Percentiles rank a stretch among this genome's conserved stretches.
Evolutionary conservation across 495 filamentous ascomycete genomes (phyloP).

Genomic region (Tuber indicum): DNA sequence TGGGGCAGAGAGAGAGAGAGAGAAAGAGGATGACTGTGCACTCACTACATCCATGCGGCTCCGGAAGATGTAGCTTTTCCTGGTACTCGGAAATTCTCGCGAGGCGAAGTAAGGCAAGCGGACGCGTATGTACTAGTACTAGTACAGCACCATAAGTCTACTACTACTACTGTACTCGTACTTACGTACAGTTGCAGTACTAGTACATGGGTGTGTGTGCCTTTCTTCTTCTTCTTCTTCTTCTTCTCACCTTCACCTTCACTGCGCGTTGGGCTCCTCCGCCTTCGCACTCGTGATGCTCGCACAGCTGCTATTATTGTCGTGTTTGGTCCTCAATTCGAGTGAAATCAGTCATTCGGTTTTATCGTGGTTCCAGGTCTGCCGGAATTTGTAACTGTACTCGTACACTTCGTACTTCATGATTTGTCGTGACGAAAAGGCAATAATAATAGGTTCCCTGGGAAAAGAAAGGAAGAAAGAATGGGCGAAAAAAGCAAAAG

Average conservation of each 20-base stretch:
- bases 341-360: background rate
- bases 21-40: too few species aligned
- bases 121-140: background rate
- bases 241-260: background rate
- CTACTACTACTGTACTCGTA: background rate
- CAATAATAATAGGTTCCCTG: background rate
- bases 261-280: background rate
- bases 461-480: background rate
- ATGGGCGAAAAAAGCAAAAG: background rate
- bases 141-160: background rate
- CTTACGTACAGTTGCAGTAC: background rate
- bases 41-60: background rate
- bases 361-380: background rate
- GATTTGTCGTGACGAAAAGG: background rate
- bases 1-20: too few species aligned
- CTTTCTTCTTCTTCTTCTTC: background rate
- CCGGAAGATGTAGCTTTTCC: constrained; percentile 1
- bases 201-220: background rate
- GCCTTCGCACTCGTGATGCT: background rate
- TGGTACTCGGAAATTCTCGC: background rate
- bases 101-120: background rate
- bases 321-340: background rate
- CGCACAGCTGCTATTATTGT: background rate
- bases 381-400: background rate
- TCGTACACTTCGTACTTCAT: background rate